Percentiles rank a stretch among this genome's conserved stretches.
Conservation (phyloP, 805 yeast species). For the Maudiozyma pseudohumilis region DNA sequence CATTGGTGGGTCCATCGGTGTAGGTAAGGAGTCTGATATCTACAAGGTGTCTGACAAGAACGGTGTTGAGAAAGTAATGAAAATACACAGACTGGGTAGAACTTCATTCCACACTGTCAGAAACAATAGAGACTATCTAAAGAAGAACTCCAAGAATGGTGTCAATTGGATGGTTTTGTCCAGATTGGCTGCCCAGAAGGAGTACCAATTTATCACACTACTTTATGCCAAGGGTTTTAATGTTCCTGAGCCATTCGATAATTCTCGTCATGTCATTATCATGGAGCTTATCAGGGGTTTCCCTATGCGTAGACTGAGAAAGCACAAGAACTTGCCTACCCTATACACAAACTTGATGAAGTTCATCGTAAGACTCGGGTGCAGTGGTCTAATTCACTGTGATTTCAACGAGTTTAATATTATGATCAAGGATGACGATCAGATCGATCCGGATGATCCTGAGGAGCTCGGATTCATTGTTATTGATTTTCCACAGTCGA, state of each 20-base stretch:
- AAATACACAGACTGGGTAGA: constrained; percentile 89
- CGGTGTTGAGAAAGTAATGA: constrained; percentile 65
- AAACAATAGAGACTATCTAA: constrained; percentile 85
- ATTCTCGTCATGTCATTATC: constrained; percentile 81
- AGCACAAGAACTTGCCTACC: constrained; percentile 54
- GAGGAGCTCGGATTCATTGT: constrained; percentile 69
- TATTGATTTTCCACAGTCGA: constrained; percentile 97
- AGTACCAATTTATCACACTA: constrained; percentile 77
- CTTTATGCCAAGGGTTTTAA: constrained; percentile 64
- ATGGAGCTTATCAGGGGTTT: constrained; percentile 90
- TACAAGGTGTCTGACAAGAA: constrained; percentile 63
- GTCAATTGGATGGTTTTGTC: constrained; percentile 91
- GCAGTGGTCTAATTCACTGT: constrained; percentile 89
- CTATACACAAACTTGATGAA: constrained; percentile 80
- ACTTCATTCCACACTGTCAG: constrained; percentile 88
- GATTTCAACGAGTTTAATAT: constrained; percentile 96
- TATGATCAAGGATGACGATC: constrained; percentile 55
- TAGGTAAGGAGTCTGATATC: constrained; percentile 96
- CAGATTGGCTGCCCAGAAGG: constrained; percentile 84
- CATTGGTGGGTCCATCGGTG: constrained; percentile 83
- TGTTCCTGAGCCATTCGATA: constrained; percentile 85
- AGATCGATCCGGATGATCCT: constrained; percentile 34
- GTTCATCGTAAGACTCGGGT: constrained; percentile 74
- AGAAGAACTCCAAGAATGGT: constrained; percentile 50
- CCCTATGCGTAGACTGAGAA: constrained; percentile 75